phyloP scores from a whole-genome alignment of 805 yeast species.

The Candida sphagnicola region DNA sequence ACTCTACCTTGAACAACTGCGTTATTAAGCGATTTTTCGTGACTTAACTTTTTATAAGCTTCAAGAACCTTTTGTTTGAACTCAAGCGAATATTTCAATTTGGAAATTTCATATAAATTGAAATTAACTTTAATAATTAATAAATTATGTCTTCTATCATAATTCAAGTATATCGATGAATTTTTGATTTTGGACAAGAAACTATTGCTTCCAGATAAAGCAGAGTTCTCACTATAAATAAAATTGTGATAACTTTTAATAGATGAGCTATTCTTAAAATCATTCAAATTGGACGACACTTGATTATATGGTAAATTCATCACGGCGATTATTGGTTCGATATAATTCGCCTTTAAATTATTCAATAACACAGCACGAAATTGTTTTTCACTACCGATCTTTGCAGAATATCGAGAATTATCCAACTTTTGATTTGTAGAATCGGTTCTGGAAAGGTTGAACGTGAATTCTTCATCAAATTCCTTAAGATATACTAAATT shows the following conservation, averaged over 20 bases:
- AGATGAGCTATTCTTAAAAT: slow-evolving; percentile 12
- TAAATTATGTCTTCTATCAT: slow-evolving; percentile 17
- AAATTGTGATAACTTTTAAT: slow-evolving; percentile 10
- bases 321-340: slow-evolving; percentile 38
- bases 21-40: slow-evolving; percentile 11
- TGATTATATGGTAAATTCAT: slow-evolving; percentile 20
- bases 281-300: slow-evolving; percentile 30
- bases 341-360: slow-evolving; percentile 30
- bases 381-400: slow-evolving; percentile 27
- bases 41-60: slow-evolving; percentile 10
- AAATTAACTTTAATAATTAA: slow-evolving; percentile 23
- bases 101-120: slow-evolving; percentile 10
- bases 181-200: slow-evolving; percentile 10
- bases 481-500: slow-evolving; percentile 11
- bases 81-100: slow-evolving; percentile 7
- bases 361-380: slow-evolving; percentile 31
- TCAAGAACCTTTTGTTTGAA: slow-evolving; percentile 9
- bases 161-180: slow-evolving; percentile 18
- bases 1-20: slow-evolving; percentile 5
- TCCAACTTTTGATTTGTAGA: slow-evolving; percentile 2
- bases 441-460: slow-evolving; percentile 7
- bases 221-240: slow-evolving; percentile 3
- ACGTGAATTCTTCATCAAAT: slow-evolving; percentile 8
- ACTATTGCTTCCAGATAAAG: slow-evolving; percentile 6
- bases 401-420: neutral